Conservation (phyloP, 2,329 filamentous ascomycete species). For the Neopestalotiopsis clavispora region DNA sequence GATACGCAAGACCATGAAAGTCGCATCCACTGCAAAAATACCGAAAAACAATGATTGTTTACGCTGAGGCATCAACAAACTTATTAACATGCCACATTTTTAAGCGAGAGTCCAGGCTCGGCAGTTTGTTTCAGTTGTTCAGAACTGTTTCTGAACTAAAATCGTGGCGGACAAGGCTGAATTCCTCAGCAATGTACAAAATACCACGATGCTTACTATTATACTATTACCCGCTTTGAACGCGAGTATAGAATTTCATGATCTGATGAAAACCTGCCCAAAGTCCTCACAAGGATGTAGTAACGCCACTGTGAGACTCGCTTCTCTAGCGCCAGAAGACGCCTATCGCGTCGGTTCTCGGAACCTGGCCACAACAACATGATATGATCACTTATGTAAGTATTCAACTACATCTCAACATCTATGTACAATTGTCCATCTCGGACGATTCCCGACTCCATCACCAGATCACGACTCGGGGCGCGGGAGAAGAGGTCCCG, state of each 20-base stretch:
- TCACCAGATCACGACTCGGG: background rate
- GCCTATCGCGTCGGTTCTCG: background rate
- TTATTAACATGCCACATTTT: background rate
- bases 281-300: background rate
- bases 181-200: background rate
- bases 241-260: background rate
- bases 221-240: background rate
- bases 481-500: background rate
- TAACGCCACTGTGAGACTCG: background rate
- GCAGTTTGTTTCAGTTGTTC: background rate
- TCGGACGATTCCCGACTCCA: background rate
- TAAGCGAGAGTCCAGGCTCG: background rate
- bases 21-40: no score
- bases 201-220: background rate
- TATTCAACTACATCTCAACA: background rate
- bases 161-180: background rate
- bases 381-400: background rate
- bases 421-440: background rate
- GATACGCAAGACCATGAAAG: no score
- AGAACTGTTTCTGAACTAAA: background rate
- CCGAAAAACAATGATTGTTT: no score
- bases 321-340: background rate
- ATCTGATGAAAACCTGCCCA: background rate
- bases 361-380: background rate
- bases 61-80: background rate